Evolutionary conservation across 2,329 filamentous ascomycete genomes (phyloP).

Genomic region (Aspergillus sp.): DNA sequence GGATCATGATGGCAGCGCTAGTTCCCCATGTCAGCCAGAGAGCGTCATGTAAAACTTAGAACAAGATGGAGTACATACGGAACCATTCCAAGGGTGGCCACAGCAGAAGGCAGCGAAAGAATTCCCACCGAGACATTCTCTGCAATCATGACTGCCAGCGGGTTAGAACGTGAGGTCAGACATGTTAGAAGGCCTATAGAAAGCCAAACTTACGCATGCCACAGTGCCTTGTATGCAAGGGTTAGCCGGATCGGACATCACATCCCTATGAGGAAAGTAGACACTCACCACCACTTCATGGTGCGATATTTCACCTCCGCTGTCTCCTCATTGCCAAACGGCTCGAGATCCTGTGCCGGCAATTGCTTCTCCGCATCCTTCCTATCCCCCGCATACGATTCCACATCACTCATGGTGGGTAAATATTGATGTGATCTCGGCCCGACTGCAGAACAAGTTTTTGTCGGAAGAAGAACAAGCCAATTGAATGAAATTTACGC

Average conservation of each 20-base stretch:
- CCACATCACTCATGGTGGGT: background rate
- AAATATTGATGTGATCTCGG: background rate
- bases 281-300: slow-evolving; percentile 44
- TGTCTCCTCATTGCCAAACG: slow-evolving; percentile 39
- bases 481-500: background rate
- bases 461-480: background rate
- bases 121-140: slow-evolving; percentile 60
- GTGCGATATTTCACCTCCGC: slow-evolving; percentile 51
- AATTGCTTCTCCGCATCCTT: background rate
- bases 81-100: slow-evolving; percentile 55
- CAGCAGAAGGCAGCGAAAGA: slow-evolving; percentile 54
- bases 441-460: background rate
- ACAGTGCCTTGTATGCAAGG: slow-evolving; percentile 28
- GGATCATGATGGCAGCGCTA: slow-evolving; percentile 53
- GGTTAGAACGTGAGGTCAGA: slow-evolving; percentile 7
- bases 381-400: background rate
- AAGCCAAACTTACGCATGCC: slow-evolving; percentile 32
- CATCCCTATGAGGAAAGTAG: background rate
- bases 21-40: background rate
- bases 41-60: background rate
- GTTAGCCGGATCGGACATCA: background rate
- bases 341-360: slow-evolving; percentile 21
- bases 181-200: background rate
- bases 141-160: slow-evolving; percentile 53
- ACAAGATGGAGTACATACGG: slow-evolving; percentile 38